Evolutionary conservation across 2,329 filamentous ascomycete species (phyloP), one percentile per base, ranked within the genome.

Genomic region (Didymella lethalis): DNA sequence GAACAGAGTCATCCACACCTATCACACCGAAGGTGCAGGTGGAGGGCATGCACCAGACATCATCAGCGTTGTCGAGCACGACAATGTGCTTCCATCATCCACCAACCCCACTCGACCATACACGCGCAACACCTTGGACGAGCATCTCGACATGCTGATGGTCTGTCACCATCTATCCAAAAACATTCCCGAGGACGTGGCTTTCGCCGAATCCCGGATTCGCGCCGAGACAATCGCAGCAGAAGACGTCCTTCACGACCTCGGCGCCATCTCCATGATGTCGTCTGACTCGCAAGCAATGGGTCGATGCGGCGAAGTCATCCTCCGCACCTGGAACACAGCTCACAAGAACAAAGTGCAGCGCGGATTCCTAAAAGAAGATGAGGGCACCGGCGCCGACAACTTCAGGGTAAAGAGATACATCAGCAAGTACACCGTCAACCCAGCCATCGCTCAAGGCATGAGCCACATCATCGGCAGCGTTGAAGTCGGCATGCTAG

Each of bases 61-160:
- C 78, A 97, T 98, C 78, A 90, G 87, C 28, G 93, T 97, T 0
- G 94, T 97, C 11, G 92, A 96, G 77, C 89, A 93, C 70, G 79
- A 86, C 47, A 95, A 98, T 73, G 93, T 98, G 2, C 85, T 98
- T 0, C 94, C 94, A 0, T 92, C 89, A 5, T 94, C 90, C 46
- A 98, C 94, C 0, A 98, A 97, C 75, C 94, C 94, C 0, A 98
- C 94, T 1, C 84, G 93, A 2, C 94, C 94, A 0, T 97, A 88
- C 78, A 98, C 94, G 1, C 83, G 85, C 65, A 97, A 98, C 81
- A 98, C 94, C 0, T 85, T 98, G 0, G 94, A 97, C 73, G 94
- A 98, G 78, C 94, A 98, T 79, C 86, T 97, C 14, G 94, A 98
- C 80, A 98, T 98, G 94, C 82, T 97, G 46, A 97, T 97, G 94